Evolutionary conservation across 2,329 filamentous ascomycete species (phyloP).

Genomic region (Microcyclosporella mali): DNA sequence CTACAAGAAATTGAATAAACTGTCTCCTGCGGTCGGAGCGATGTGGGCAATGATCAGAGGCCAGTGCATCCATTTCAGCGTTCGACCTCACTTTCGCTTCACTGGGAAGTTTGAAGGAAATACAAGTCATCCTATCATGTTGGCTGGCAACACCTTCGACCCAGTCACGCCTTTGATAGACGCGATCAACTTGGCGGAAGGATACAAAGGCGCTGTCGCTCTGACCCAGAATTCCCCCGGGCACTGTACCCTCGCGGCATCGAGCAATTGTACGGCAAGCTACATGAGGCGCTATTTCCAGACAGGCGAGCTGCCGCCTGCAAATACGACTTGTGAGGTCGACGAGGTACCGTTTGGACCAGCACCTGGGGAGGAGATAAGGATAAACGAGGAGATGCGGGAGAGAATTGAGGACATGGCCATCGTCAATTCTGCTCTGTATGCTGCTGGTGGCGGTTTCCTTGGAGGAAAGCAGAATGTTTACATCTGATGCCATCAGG

Average conservation of each 20-base stretch:
- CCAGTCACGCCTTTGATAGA: constrained; percentile 28
- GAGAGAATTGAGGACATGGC: constrained; percentile 2
- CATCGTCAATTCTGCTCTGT: constrained; percentile 6
- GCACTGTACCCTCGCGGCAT: constrained; percentile 23
- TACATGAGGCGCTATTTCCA: constrained; percentile 28
- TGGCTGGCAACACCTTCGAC: constrained; percentile 29
- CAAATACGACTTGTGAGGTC: constrained; percentile 23
- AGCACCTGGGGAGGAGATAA: neutral
- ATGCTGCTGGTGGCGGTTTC: constrained; percentile 9
- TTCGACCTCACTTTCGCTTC: constrained; percentile 33
- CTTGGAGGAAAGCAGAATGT: too few species aligned
- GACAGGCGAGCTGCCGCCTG: constrained; percentile 25
- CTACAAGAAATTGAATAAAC: constrained; percentile 28
- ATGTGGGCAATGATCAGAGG: constrained; percentile 35
- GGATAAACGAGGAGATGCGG: neutral
- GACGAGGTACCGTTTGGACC: constrained; percentile 27
- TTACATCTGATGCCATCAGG: too few species aligned
- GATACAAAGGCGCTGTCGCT: constrained; percentile 23
- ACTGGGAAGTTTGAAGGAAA: constrained; percentile 23
- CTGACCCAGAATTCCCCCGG: constrained; percentile 28
- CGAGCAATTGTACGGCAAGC: constrained; percentile 22
- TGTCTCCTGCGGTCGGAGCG: constrained; percentile 33
- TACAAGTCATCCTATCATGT: constrained; percentile 26
- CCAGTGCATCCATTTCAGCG: constrained; percentile 36
- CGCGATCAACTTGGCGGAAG: constrained; percentile 29